A percentile compares a stretch with the other conserved stretches of the same genome.
phyloP scores from a whole-genome alignment of 306 rosid species.

The Trichosanthes truncata region DNA sequence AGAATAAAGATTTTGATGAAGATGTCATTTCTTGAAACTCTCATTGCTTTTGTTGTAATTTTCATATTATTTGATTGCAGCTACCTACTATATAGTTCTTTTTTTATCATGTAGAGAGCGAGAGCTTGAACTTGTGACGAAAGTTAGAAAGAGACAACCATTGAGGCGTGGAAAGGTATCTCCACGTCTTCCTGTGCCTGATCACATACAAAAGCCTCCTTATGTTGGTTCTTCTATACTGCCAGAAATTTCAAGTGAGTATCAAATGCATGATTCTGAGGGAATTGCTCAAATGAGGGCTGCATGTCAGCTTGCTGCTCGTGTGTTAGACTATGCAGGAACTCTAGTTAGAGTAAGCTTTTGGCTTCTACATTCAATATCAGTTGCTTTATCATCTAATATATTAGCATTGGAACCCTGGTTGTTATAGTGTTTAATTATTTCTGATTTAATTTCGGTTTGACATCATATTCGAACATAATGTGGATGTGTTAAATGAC shows the following conservation, averaged over 20 bases:
- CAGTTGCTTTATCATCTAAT: not conserved
- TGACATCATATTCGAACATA: not conserved
- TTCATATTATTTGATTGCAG: not conserved
- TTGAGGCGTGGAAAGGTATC: slow-evolving; percentile 77
- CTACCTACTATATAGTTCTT: not conserved
- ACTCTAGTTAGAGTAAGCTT: slow-evolving; percentile 74
- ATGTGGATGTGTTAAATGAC: not conserved
- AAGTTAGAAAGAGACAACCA: slow-evolving; percentile 40
- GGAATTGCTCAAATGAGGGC: slow-evolving; percentile 73
- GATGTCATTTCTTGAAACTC: slow-evolving; percentile 4
- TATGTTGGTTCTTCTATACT: slow-evolving; percentile 54
- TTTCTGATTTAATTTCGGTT: not conserved
- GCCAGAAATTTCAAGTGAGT: slow-evolving; percentile 68
- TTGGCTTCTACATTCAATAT: slow-evolving; percentile 10
- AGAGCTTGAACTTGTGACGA: slow-evolving; percentile 33
- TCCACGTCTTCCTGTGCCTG: slow-evolving; percentile 70
- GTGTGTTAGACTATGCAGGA: slow-evolving; percentile 77
- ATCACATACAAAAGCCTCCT: slow-evolving; percentile 75
- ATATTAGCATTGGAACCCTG: not conserved
- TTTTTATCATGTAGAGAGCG: slow-evolving; percentile 47
- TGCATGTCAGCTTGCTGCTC: slow-evolving; percentile 89
- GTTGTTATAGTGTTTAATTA: not conserved
- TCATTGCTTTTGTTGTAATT: not conserved
- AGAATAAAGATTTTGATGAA: not conserved
- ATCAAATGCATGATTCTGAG: slow-evolving; percentile 69